Conservation (phyloP, 2,329 filamentous ascomycete genomes). For the Lachnellula occidentalis region DNA sequence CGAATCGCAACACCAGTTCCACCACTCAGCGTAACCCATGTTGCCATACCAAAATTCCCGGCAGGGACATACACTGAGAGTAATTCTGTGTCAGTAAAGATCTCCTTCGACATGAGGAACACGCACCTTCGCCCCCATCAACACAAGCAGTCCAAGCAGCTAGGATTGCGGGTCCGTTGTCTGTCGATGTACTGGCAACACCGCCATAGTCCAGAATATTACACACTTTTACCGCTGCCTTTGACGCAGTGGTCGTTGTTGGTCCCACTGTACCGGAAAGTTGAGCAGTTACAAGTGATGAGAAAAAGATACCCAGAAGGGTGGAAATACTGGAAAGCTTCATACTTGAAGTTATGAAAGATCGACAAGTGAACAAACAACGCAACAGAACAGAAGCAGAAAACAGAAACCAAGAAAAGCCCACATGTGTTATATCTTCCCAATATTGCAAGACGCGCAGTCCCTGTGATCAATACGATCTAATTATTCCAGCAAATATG, state of each 20-base stretch:
- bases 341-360: conserved; percentile 3
- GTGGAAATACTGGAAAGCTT: conserved; percentile 7
- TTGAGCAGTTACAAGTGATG: conserved; percentile 13
- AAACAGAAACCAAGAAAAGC: too few species aligned
- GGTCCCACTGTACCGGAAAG: conserved; percentile 26
- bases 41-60: conserved; percentile 43
- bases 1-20: conserved; percentile 45
- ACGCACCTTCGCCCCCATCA: conserved; percentile 33
- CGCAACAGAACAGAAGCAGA: too few species aligned
- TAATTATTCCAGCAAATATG: too few species aligned
- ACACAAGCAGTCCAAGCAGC: conserved; percentile 41
- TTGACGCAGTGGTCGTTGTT: conserved; percentile 20
- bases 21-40: conserved; percentile 43
- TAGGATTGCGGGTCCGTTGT: conserved; percentile 39
- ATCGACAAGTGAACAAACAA: too few species aligned
- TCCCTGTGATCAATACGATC: too few species aligned
- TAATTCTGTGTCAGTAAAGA: not conserved
- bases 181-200: conserved; percentile 40
- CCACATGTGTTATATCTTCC: too few species aligned
- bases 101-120: not conserved
- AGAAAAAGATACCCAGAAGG: conserved; percentile 5
- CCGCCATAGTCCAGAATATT: conserved; percentile 43
- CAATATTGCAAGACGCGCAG: too few species aligned
- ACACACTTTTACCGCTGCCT: conserved; percentile 31
- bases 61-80: conserved; percentile 20